Percentiles rank a stretch among this genome's conserved stretches.
These are phyloP conservation scores for Candida schatavii DNA, from an alignment of 805 yeast species.

Conservation along the genomic window DNA sequence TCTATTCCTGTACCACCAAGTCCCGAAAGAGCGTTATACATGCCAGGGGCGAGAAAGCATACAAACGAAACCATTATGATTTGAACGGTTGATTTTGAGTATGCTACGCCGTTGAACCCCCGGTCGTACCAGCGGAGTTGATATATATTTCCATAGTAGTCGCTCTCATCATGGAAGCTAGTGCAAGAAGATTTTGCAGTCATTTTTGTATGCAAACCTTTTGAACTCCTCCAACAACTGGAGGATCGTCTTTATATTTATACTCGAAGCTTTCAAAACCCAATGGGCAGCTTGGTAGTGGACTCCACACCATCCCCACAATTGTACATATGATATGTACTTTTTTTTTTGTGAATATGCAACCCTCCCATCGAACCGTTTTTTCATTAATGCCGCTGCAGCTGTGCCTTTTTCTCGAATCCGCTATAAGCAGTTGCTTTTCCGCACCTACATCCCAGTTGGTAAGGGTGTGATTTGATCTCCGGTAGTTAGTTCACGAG, in stretches of 20 bases:
- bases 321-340: too few species aligned
- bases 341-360: neutral
- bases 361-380: neutral
- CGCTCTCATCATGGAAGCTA: neutral
- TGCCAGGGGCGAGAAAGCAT: conserved; percentile 49
- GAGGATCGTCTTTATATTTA: too few species aligned
- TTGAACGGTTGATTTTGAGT: conserved; percentile 39
- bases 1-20: conserved; percentile 47
- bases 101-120: conserved; percentile 22
- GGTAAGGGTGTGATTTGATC: too few species aligned
- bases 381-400: neutral
- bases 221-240: too few species aligned
- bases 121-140: conserved; percentile 37
- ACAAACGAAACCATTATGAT: conserved; percentile 45
- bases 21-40: conserved; percentile 51
- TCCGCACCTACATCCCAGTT: too few species aligned
- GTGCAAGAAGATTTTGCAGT: neutral
- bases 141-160: neutral
- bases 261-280: too few species aligned
- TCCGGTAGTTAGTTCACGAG: too few species aligned
- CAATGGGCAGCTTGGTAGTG: too few species aligned
- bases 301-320: too few species aligned
- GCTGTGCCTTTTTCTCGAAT: too few species aligned
- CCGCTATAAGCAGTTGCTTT: too few species aligned
- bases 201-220: too few species aligned